These are phyloP conservation scores for Saccharomycopsis selenospora DNA, from an alignment of 805 yeast genomes.

Conservation along the genomic window DNA sequence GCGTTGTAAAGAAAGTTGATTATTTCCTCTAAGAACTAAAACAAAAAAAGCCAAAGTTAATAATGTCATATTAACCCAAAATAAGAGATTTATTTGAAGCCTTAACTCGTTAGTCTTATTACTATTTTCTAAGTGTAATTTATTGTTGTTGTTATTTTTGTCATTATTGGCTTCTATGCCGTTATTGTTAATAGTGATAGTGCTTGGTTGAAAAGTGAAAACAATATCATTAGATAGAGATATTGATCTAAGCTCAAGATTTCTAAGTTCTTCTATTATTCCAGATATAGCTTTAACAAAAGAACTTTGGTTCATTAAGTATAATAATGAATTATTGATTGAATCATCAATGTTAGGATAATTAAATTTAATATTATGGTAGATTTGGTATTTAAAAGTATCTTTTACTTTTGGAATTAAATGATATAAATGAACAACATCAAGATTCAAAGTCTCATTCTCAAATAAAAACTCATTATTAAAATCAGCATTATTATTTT, in stretches of 20 bases:
- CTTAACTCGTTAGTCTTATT: background rate
- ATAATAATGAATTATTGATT: background rate
- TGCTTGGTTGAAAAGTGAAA: background rate
- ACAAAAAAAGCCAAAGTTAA: background rate
- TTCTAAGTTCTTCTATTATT: background rate
- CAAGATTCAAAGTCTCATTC: constrained; percentile 8
- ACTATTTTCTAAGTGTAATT: background rate
- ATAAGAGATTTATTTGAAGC: background rate
- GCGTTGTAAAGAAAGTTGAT: background rate
- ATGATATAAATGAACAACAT: constrained; percentile 44
- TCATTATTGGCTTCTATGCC: background rate
- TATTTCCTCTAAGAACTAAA: background rate
- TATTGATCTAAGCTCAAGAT: constrained; percentile 1
- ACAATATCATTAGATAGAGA: background rate
- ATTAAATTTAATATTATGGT: constrained; percentile 8
- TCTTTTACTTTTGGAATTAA: constrained; percentile 82
- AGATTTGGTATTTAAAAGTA: constrained; percentile 50
- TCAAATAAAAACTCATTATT: background rate
- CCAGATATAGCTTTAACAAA: background rate
- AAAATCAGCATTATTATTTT: background rate
- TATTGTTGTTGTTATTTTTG: background rate
- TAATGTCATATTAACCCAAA: background rate
- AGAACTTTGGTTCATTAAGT: background rate
- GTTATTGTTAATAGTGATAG: background rate
- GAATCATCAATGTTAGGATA: constrained; percentile 17